Evolutionary conservation across 1,284 basidiomycete species (phyloP), one percentile per base, ranked within the genome.

Genomic region (Trichosporon coremiiforme): DNA sequence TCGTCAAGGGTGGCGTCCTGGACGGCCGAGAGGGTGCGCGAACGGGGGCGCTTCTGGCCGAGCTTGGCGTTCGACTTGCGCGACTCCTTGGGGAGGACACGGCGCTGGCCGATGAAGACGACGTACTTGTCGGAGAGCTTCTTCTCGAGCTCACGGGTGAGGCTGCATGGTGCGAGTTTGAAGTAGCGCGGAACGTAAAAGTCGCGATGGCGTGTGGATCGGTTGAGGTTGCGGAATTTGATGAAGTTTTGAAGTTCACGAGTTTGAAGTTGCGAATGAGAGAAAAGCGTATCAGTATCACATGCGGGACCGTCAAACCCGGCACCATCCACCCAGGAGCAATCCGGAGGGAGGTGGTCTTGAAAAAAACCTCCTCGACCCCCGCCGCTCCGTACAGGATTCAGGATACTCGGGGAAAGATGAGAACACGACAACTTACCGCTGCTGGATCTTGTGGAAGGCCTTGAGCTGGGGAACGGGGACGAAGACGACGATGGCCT

Each of bases 1-100:
- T 99, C 97, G 86, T 98, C 97, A 76, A 99, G 90, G 83, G 98
- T 96, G 86, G 91, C 91, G 86, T 98, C 95, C 88, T 99, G 97
- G 74, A 99, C 95, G 77, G 89, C 91, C 77, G 95, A 99, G 80
- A 99, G 91, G 73, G 97, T 99, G 83, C 97, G 93, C 86, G 89
- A 94, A 79, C 95, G 92, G 77, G 97, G 97, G 79, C 97, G 89
- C 89, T 96, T 97, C 88, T 99, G 96, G 72, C 77, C 77, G 71
- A 77, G 72, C 87, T 92, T 89, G 79, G 92, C 90, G 75, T 92
- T 91, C 70, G 94, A 94, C 82, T 89, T 93, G 78, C 94, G 94
- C 80, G 94, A 95, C 74, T 96, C 95, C 87, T 97, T 98, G 88
- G 91, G 91, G 85, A 99, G 89, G 90, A 98, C 96, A 83, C 96